Percentiles rank a stretch among this genome's conserved stretches.
Evolutionary conservation across 257 asterid genomes (phyloP).

Genomic region (Galeopsis tetrahit): DNA sequence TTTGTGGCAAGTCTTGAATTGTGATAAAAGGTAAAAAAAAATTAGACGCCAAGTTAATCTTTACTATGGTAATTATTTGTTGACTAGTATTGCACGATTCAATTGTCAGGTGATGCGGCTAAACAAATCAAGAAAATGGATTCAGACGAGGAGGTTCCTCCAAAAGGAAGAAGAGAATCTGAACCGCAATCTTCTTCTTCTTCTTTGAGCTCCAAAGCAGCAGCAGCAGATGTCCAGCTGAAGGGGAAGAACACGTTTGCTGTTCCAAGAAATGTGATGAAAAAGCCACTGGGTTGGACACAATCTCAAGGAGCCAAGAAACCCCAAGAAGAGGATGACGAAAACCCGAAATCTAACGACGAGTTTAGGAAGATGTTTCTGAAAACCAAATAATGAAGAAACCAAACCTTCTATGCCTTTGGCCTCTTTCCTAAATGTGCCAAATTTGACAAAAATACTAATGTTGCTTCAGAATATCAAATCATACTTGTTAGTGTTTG

Average conservation of each 20-base stretch:
- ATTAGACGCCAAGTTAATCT: neutral
- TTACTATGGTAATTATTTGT: neutral
- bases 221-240: conserved; percentile 45
- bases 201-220: conserved; percentile 26
- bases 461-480: neutral
- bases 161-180: conserved; percentile 40
- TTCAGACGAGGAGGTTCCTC: conserved; percentile 43
- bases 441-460: neutral
- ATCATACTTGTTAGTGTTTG: neutral
- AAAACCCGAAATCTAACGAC: conserved; percentile 81
- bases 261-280: conserved; percentile 71
- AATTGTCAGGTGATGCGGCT: conserved; percentile 43
- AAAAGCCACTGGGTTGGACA: conserved; percentile 58
- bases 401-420: neutral
- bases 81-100: conserved; percentile 1
- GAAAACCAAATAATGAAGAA: conserved; percentile 29
- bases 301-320: conserved; percentile 42
- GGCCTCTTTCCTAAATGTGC: neutral
- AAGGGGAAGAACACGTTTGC: conserved; percentile 83
- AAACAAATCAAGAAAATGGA: conserved; percentile 38
- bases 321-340: conserved; percentile 44
- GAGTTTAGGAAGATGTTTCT: conserved; percentile 92
- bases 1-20: too few relatives aligned
- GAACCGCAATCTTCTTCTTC: conserved; percentile 32
- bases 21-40: too few relatives aligned